phyloP scores from a whole-genome alignment of 306 rosid genomes.

The Cicer pinnatifidum region DNA sequence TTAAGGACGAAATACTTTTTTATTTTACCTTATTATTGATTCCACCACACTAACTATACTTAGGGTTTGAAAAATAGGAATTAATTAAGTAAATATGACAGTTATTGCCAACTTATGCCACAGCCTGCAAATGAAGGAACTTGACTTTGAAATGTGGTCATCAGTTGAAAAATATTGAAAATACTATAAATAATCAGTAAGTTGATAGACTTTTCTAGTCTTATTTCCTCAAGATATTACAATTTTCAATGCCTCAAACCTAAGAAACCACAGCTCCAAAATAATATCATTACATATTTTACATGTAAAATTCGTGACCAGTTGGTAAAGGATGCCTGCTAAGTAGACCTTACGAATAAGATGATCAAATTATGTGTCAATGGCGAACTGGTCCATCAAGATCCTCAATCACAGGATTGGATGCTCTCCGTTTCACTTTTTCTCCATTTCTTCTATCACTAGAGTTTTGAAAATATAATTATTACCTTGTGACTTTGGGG shows the following conservation, averaged over 20 bases:
- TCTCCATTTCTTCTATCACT: too few species aligned
- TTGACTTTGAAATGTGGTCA: neutral
- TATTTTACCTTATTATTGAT: too few species aligned
- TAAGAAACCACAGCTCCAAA: conserved; percentile 23
- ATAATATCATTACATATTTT: neutral
- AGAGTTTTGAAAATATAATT: too few species aligned
- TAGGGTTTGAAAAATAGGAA: too few species aligned
- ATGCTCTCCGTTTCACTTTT: too few species aligned
- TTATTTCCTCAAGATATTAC: conserved; percentile 23
- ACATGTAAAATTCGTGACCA: conserved; percentile 15
- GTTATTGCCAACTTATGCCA: too few species aligned
- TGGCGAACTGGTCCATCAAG: conserved; percentile 17
- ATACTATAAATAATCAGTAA: neutral
- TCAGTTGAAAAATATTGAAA: neutral
- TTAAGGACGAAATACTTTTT: too few species aligned
- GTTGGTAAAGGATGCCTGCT: conserved; percentile 24
- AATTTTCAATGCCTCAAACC: conserved; percentile 3
- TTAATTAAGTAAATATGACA: too few species aligned
- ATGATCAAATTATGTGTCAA: conserved; percentile 4
- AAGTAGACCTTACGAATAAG: neutral
- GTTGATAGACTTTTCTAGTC: conserved; percentile 12
- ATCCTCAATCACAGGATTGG: conserved; percentile 7
- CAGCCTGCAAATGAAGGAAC: too few species aligned
- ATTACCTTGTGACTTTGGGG: too few species aligned
- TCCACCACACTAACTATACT: too few species aligned